A percentile compares a stretch with the other conserved stretches of the same genome.
Evolutionary conservation across 1,139 yeast species (phyloP).

Genomic region (Arxiozyma bovina): DNA sequence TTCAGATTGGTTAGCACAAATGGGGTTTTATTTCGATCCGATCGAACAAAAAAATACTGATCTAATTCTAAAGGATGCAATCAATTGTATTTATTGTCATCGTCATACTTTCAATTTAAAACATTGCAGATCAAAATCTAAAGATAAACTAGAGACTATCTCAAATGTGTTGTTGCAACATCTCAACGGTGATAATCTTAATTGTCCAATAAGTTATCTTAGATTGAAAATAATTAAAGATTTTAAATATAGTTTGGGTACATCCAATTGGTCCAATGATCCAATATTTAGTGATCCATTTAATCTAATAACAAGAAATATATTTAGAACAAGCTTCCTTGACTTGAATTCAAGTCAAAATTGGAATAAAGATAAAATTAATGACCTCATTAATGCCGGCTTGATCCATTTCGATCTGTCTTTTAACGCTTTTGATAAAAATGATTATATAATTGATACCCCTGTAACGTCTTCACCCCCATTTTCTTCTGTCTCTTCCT

Average conservation of each 20-base stretch:
- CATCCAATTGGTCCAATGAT: conserved; percentile 17
- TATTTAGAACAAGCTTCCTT: conserved; percentile 15
- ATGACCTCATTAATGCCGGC: conserved; percentile 21
- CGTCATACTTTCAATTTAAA: conserved; percentile 27
- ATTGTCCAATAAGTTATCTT: conserved; percentile 11
- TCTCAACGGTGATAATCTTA: conserved; percentile 7
- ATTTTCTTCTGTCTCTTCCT: no score
- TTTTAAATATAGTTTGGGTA: conserved; percentile 8
- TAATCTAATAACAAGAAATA: conserved; percentile 5
- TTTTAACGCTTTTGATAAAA: conserved; percentile 13
- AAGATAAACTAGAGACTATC: conserved; percentile 18
- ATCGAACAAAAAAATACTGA: conserved; percentile 1
- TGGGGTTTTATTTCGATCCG: conserved; percentile 69
- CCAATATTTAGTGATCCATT: conserved; percentile 16
- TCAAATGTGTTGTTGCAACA: conserved; percentile 21
- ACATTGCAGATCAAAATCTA: conserved; percentile 20
- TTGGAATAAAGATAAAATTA: conserved; percentile 9
- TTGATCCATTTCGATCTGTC: conserved; percentile 23
- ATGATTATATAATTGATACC: conserved; percentile 2
- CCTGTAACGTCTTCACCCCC: background rate
- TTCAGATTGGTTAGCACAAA: conserved; percentile 42
- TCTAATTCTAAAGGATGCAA: conserved; percentile 33
- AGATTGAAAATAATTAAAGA: conserved; percentile 8
- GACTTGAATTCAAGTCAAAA: conserved; percentile 1
- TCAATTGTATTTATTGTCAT: conserved; percentile 55